phyloP scores from a whole-genome alignment of 208 protist genomes.

The Chromosphaera perkinsii region DNA sequence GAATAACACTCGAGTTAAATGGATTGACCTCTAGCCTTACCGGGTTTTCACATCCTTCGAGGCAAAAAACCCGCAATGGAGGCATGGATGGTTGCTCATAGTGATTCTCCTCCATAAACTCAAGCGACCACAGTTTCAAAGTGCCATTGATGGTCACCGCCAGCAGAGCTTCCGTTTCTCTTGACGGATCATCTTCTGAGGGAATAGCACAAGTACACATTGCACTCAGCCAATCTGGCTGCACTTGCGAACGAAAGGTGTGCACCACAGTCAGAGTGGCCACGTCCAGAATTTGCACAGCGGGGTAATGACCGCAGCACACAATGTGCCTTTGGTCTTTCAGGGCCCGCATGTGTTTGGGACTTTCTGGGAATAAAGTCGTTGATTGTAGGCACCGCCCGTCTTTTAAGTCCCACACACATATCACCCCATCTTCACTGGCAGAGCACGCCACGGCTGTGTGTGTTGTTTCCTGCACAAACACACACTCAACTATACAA shows the following conservation, averaged over 20 bases:
- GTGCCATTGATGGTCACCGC: background rate
- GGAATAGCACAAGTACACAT: background rate
- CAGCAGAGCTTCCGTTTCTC: slow-evolving; percentile 12
- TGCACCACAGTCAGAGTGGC: background rate
- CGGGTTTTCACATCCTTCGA: too few species aligned
- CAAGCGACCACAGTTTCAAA: slow-evolving; percentile 21
- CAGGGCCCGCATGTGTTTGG: background rate
- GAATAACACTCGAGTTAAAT: too few species aligned
- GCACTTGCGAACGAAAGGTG: background rate
- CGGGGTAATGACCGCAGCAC: slow-evolving; percentile 2
- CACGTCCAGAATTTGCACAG: background rate
- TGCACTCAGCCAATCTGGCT: slow-evolving; percentile 14
- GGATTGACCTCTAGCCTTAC: too few species aligned
- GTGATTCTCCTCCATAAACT: background rate
- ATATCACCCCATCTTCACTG: background rate
- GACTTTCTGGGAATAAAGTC: slow-evolving; percentile 1
- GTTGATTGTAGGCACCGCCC: slow-evolving; percentile 6
- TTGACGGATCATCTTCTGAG: background rate
- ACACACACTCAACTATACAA: too few species aligned
- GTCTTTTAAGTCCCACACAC: slow-evolving; percentile 6
- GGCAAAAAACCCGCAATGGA: too few species aligned
- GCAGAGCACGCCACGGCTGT: background rate
- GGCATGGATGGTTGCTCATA: too few species aligned
- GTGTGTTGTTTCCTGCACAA: too few species aligned
- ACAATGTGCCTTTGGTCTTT: slow-evolving; percentile 1